Conservation (phyloP, 2,329 filamentous ascomycete genomes). For the Xylaria sp. region DNA sequence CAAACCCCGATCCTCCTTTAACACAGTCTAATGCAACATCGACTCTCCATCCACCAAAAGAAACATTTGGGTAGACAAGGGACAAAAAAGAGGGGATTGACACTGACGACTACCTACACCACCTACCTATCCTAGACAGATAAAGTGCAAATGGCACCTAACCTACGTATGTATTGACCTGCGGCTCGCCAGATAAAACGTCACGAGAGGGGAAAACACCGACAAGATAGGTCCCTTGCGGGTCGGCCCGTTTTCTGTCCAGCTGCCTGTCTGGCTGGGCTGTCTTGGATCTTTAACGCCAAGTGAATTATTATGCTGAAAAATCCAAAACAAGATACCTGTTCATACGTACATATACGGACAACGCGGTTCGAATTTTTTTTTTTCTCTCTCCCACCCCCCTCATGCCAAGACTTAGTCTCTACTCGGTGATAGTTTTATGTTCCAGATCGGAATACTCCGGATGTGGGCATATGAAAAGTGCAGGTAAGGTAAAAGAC, state of each 20-base stretch:
- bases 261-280: not conserved
- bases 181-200: slow-evolving; percentile 10
- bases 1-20: slow-evolving; percentile 1
- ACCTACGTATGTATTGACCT: not conserved
- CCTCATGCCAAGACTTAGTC: slow-evolving; percentile 24
- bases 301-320: slow-evolving; percentile 1
- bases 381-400: not conserved
- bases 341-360: slow-evolving; percentile 2
- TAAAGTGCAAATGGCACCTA: not conserved
- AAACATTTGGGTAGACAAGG: not conserved
- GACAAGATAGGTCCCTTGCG: not conserved
- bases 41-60: slow-evolving; percentile 6
- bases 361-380: not conserved
- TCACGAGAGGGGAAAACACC: slow-evolving; percentile 7
- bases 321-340: slow-evolving; percentile 12
- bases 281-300: slow-evolving; percentile 3
- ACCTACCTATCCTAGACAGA: not conserved
- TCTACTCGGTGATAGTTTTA: not conserved
- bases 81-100: not conserved
- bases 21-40: slow-evolving; percentile 13
- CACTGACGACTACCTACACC: not conserved
- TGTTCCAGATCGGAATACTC: not conserved
- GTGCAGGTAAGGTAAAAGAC: not conserved
- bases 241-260: slow-evolving; percentile 30
- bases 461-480: not conserved